These are phyloP conservation scores for Stemphylium vesicarium DNA, from an alignment of 2,329 filamentous ascomycete species.

Conservation along the genomic window DNA sequence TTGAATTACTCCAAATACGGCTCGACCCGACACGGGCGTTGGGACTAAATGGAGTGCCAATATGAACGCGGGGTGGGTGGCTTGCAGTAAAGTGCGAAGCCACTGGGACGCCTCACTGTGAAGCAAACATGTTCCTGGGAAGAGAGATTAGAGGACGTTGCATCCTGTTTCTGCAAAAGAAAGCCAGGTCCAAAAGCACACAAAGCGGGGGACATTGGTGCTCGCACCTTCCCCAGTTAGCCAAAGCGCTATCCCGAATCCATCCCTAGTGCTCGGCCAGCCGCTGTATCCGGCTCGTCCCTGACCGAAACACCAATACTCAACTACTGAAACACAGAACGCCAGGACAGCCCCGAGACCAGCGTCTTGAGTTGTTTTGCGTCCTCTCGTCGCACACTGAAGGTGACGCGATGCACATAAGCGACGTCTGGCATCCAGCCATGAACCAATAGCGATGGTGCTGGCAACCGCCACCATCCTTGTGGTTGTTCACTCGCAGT, in stretches of 20 bases:
- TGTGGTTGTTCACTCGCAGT: slow-evolving; percentile 6
- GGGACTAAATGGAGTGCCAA: no score
- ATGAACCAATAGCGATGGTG: slow-evolving; percentile 10
- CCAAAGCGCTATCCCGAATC: neutral
- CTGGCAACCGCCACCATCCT: neutral
- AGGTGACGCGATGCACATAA: slow-evolving; percentile 3
- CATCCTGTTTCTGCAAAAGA: neutral
- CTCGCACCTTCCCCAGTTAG: neutral
- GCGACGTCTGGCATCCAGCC: slow-evolving; percentile 1
- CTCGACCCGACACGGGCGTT: no score
- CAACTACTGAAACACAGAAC: slow-evolving; percentile 29
- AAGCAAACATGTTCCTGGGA: neutral
- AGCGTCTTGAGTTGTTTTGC: slow-evolving; percentile 28
- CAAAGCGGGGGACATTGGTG: neutral
- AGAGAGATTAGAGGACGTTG: neutral
- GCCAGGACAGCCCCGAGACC: slow-evolving; percentile 31
- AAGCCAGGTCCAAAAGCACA: neutral
- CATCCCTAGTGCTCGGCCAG: neutral
- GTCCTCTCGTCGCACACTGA: slow-evolving; percentile 7
- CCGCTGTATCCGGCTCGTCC: slow-evolving; percentile 1
- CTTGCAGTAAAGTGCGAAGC: no score
- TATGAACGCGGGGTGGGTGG: no score
- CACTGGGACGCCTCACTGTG: neutral
- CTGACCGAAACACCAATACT: slow-evolving; percentile 24
- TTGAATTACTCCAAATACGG: no score